A percentile compares a stretch with the other conserved stretches of the same genome.
Conservation (phyloP, 2,329 filamentous ascomycete genomes). For the Zymoseptoria ardabiliae region DNA sequence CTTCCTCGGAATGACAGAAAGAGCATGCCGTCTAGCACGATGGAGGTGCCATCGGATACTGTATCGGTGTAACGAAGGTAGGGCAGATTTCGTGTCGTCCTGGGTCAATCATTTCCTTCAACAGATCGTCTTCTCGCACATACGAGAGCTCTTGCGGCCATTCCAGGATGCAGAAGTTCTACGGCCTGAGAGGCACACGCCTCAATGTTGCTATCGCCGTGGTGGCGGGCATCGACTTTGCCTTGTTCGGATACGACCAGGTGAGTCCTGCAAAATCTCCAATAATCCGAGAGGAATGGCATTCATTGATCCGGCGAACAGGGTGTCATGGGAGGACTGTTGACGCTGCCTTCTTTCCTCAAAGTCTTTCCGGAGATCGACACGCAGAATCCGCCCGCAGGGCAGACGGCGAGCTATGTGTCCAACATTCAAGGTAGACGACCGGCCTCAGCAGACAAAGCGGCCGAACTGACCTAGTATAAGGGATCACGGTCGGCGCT, state of each 20-base stretch:
- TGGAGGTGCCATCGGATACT: not conserved
- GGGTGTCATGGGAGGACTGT: slow-evolving; percentile 38
- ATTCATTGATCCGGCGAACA: slow-evolving; percentile 10
- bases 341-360: slow-evolving; percentile 36
- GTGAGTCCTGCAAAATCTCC: slow-evolving; percentile 19
- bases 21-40: not conserved
- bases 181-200: slow-evolving; percentile 35
- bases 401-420: not conserved
- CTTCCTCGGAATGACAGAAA: not conserved
- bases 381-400: slow-evolving; percentile 13
- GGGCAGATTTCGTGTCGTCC: not conserved
- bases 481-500: slow-evolving; percentile 28
- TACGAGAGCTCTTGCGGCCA: not conserved
- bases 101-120: not conserved
- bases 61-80: not conserved
- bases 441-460: not conserved
- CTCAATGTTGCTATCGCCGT: slow-evolving; percentile 39
- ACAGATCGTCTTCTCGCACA: not conserved
- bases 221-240: slow-evolving; percentile 37
- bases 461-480: not conserved
- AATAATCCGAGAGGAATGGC: not conserved
- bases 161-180: slow-evolving; percentile 22
- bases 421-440: slow-evolving; percentile 33
- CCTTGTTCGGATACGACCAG: slow-evolving; percentile 19
- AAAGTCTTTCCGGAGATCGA: slow-evolving; percentile 32